Evolutionary conservation across 805 yeast genomes (phyloP).

Genomic region (Lipomyces sp.): DNA sequence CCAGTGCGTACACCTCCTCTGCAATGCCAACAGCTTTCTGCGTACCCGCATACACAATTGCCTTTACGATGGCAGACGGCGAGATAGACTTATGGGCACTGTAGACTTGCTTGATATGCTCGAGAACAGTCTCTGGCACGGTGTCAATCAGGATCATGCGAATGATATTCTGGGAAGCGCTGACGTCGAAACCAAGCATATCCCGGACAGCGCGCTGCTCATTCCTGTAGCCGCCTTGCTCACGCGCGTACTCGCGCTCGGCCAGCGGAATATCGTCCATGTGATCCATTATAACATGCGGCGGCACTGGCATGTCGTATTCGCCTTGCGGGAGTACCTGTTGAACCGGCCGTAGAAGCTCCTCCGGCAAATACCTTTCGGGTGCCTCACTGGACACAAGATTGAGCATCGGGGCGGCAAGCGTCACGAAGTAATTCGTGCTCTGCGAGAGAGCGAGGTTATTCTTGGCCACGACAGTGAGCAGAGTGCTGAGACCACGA

Average conservation of each 20-base stretch:
- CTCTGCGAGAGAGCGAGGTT: slow-evolving; percentile 1
- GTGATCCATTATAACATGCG: background rate
- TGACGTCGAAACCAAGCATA: slow-evolving; percentile 4
- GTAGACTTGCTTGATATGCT: slow-evolving; percentile 2
- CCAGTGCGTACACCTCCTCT: slow-evolving; percentile 15
- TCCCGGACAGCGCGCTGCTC: slow-evolving; percentile 7
- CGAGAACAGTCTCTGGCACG: slow-evolving; percentile 1
- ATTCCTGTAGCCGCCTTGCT: background rate
- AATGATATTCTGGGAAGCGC: slow-evolving; percentile 3
- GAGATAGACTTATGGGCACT: slow-evolving; percentile 5
- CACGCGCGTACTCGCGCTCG: background rate
- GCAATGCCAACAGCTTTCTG: slow-evolving; percentile 8
- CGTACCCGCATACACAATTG: slow-evolving; percentile 15
- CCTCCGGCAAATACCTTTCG: slow-evolving; percentile 1
- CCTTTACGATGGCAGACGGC: slow-evolving; percentile 12
- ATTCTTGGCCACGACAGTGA: background rate
- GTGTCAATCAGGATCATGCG: slow-evolving; percentile 3
- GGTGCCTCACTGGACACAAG: background rate
- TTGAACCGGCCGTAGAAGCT: background rate
- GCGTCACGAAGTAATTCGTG: slow-evolving; percentile 8
- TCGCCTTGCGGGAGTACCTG: background rate
- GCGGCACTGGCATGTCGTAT: slow-evolving; percentile 2
- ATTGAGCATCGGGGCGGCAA: slow-evolving; percentile 8
- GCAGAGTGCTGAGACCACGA: slow-evolving; percentile 2
- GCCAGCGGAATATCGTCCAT: slow-evolving; percentile 3